These are phyloP conservation scores for Laburnicola sp. DNA, from an alignment of 2,329 filamentous ascomycete species.

Conservation along the genomic window DNA sequence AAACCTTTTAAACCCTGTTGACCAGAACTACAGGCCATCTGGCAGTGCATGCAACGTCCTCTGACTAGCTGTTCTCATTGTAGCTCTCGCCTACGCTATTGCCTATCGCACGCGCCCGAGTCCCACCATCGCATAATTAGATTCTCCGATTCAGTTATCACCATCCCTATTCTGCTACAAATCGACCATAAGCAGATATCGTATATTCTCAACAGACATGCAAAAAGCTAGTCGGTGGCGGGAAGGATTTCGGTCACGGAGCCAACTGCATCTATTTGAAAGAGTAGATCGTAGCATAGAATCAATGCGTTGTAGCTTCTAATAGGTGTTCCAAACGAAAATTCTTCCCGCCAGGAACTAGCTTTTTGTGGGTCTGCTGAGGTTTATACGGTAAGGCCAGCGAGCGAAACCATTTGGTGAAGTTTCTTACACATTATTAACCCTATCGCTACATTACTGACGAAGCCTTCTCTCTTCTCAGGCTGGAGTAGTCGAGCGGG, in stretches of 20 bases:
- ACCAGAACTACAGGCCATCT: conserved; percentile 29
- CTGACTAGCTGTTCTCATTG: conserved; percentile 34
- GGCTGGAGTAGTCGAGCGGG: no score
- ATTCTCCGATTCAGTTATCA: conserved; percentile 4
- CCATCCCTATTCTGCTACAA: conserved; percentile 1
- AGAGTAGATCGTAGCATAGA: no score
- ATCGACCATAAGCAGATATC: neutral
- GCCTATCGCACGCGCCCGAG: conserved; percentile 9
- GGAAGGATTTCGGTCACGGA: no score
- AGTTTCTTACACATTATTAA: neutral
- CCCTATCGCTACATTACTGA: neutral
- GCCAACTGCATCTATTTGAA: no score
- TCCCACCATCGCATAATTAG: neutral
- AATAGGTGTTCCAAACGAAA: no score
- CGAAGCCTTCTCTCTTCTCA: neutral
- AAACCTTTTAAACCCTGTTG: conserved; percentile 8
- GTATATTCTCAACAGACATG: neutral
- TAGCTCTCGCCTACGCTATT: conserved; percentile 27
- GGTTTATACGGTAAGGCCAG: no score
- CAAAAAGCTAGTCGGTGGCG: no score
- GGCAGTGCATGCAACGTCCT: conserved; percentile 41
- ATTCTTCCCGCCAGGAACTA: no score
- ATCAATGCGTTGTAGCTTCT: no score
- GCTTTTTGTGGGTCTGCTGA: no score
- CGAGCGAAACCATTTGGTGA: neutral